Evolutionary conservation across 2,329 filamentous ascomycete genomes (phyloP), one percentile per base, ranked within the genome.

Genomic region (Trichoderma atroviride): DNA sequence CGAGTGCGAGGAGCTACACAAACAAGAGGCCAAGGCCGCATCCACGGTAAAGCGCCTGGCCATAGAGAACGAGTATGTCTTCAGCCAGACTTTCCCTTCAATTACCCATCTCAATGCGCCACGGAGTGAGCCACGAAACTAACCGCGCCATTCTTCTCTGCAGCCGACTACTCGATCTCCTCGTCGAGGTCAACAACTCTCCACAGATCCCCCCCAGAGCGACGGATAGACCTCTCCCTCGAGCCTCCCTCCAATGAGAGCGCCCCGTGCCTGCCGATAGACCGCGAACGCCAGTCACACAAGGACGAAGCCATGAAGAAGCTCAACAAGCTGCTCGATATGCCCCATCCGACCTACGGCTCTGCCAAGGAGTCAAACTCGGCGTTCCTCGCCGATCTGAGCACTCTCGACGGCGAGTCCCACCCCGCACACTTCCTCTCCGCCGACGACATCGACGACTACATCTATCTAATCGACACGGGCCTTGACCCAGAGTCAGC

Each of bases 121-220:
- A 53, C 35, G 11, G 10, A 19, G 19, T 37, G 70, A 76, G 75
- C 50, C 74, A 63, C 24, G 7, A 37, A 19, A 13, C 22, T 31
- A 33, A 50, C 50, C 14, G 29, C 6, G 24, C 52, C 24, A 27
- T 66, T 19, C 4, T 29, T 27, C 37, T 61, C 13, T 75, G 57
- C 75, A 97, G 94, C 79, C 94, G 94, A 79, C 83, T 98, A 40
- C 88, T 97, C 66, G 95, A 98, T 75, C 83, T 97, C 13, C 88
- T 98, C 40, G 86, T 97, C 71, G 94, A 97, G 76, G 87, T 97
- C 81, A 99, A 99, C 81, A 89, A 92, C 63, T 92, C 89, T 55
- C 84, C 91, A 24, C 92, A 96, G 78, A 89, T 98, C 56, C 89
- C 93, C 93, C 13, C 83, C 88, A 33, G 86, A 90, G 69, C 88